Base-by-base conservation (phyloP, 2,329 filamentous ascomycete genomes). In the Chaetoscypha palmicola region DNA sequence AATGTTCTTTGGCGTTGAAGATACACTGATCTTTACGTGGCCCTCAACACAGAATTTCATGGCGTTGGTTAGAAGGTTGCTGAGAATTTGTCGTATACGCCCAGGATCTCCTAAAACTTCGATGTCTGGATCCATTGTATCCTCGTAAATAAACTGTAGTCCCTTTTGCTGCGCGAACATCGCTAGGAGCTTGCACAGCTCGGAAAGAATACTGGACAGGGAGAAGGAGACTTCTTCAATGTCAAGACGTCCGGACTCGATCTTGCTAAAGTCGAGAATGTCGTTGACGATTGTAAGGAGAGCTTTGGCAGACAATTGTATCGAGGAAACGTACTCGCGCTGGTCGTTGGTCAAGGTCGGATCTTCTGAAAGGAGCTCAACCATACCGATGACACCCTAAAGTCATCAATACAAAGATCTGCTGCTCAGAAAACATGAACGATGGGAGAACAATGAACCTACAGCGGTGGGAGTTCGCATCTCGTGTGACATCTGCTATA, bases 241-340 rank as follows among this genome's bases (percentile, higher is more conserved):
- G 49, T 89, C 84, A 16, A 90, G 65, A 7, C 81, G 72, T 2
- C 86, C 85, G 8, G 82, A 86, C 60, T 90, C 86, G 2, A 88
- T 81, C 62, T 94, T 94, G 3, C 86, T 92, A 61, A 94, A 90
- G 63, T 94, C 88, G 1, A 94, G 69, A 44, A 94, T 94, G 57
- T 94, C 88, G 58, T 94, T 94, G 64, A 94, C 94, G 31, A 94
- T 83, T 0, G 86, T 91, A 17, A 94, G 69, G 2, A 94, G 67
- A 2, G 85, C 87, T 51, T 91, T 89, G 0, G 83, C 86, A 4
- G 84, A 90, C 40, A 83, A 74, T 56, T 86, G 81, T 5, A 91
- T 86, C 48, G 87, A 88, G 52, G 87, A 82, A 2, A 84, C 81
- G 48, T 79, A 86, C 45, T 89, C 83, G 46, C 74, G 72, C 56